Evolutionary conservation across 2,329 filamentous ascomycete genomes (phyloP).

Genomic region (Diaporthe sp.): DNA sequence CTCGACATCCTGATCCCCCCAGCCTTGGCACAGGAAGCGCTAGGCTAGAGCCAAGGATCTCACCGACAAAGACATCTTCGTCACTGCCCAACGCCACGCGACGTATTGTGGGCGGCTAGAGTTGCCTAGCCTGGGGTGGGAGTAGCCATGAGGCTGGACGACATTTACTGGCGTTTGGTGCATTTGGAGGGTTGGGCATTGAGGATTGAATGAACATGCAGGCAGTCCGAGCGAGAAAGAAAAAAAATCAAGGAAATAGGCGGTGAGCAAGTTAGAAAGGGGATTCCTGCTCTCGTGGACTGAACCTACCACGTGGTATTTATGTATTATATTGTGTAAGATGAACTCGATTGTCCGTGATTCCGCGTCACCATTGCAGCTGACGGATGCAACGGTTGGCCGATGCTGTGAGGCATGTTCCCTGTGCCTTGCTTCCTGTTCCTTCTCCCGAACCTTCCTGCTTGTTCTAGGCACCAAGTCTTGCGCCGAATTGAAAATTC

Average conservation of each 20-base stretch:
- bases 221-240: neutral
- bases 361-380: conserved; percentile 19
- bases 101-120: conserved; percentile 30
- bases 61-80: neutral
- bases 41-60: conserved; percentile 11
- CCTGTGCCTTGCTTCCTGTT: neutral
- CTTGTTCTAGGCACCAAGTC: neutral
- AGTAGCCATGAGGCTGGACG: neutral
- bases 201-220: neutral
- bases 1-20: neutral
- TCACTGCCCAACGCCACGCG: conserved; percentile 25
- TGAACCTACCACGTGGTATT: conserved; percentile 26
- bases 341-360: neutral
- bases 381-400: conserved; percentile 17
- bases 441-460: conserved; percentile 4
- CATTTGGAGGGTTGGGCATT: neutral
- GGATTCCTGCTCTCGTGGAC: conserved; percentile 4
- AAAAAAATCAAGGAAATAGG: conserved; percentile 17
- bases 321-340: conserved; percentile 26
- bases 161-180: conserved; percentile 9
- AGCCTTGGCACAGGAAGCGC: conserved; percentile 16
- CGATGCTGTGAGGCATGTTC: conserved; percentile 13
- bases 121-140: neutral
- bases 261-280: conserved; percentile 9
- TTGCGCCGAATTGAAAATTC: neutral